Evolutionary conservation across 2,329 filamentous ascomycete species (phyloP), one percentile per base, ranked within the genome.

Genomic region (Pyrenochaeta sp.): DNA sequence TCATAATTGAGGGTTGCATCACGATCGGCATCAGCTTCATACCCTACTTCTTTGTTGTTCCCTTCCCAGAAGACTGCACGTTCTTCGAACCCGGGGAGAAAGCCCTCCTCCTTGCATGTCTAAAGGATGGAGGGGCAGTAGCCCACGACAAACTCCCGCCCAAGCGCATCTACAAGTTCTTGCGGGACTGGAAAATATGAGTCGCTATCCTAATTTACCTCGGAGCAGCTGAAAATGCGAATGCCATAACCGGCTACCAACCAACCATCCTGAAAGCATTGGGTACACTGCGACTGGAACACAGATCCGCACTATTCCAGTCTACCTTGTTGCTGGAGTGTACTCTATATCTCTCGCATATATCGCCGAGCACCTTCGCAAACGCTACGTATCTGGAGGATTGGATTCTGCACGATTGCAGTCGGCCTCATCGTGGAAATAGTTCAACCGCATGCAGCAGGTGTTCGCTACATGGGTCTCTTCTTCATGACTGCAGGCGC

Each of bases 1-100:
- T 87, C 77, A 85, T 87, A 73, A 85, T 87, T 61, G 85, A 87
- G 68, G 85, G 85, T 1, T 62, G 84, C 45, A 60, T 85, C 54
- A 87, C 84, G 12, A 75, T 81, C 43, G 54, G n/a, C n/a, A 80
- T 84, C 32, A 83, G 81, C 1, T 22, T 78, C 2, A 48, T 77
- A 1, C 81, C 83, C 0, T 82, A 81, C 2, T 74, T 83, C 52
- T 76, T 84, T 64, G 79, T 86, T 69, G 82, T 83, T 0, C 79
- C 80, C 3, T 79, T 73, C 8, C 84, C 84, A 0, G 75, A 76
- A 13, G 74, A 77, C 2, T 81, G 81, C 19, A 79, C 74, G 27
- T 83, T 82, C 62, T 75, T 87, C 32, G 81, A 72, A 8, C 74
- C 78, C 3, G 77, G 82, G 25, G 80, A 87, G 73, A 79, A 79